Base-by-base conservation (phyloP, 129 eudicot genomes). In the Sambucus nigra region DNA sequence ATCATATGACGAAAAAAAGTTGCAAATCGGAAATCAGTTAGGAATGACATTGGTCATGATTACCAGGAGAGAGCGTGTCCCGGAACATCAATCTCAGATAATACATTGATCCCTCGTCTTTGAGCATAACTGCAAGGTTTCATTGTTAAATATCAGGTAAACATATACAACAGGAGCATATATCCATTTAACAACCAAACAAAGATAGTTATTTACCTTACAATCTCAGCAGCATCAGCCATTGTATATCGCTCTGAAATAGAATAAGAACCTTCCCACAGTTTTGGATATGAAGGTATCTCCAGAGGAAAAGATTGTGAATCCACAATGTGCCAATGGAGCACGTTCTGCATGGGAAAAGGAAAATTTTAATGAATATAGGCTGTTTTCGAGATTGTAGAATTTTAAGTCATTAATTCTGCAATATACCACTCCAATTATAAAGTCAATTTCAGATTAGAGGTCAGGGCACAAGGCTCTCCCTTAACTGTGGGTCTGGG, bases 321-420 rank as follows among this genome's bases (percentile, higher is more conserved):
- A 57, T 91, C 98, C 51, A 91, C 98, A 55, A 91, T 91, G 71
- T 91, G 98, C 98, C 98, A 91, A 51, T 91, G 98, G 68, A 91
- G 73, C 57, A 91, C 98, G 63, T 91, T 91, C 98, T 91, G 75
- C 78, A 64, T 29, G 13, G 19, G 49, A 46, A 20, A 18, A 60
- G 29, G 48, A 42, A 42, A 16, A 7, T 9, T 42, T 13, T 13
- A n/a, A 13, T 15, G 18, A 42, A 20, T 15, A 40, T 14, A 40
- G 8, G 8, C 15, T 40, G n/a, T 20, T n/a, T 42, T 42, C 19
- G 38, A 31, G n/a, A n/a, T n/a, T n/a, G n/a, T n/a, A n/a, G n/a
- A n/a, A n/a, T n/a, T n/a, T n/a, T n/a, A 31, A 31, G 38, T 31
- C 5, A 31, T 31, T 31, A 3, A 5, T 31, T 6, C 5, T 31